A percentile compares a stretch with the other conserved stretches of the same genome.
These are phyloP conservation scores for Fusarium lateritium DNA, from an alignment of 2,329 filamentous ascomycete genomes.

Conservation along the genomic window DNA sequence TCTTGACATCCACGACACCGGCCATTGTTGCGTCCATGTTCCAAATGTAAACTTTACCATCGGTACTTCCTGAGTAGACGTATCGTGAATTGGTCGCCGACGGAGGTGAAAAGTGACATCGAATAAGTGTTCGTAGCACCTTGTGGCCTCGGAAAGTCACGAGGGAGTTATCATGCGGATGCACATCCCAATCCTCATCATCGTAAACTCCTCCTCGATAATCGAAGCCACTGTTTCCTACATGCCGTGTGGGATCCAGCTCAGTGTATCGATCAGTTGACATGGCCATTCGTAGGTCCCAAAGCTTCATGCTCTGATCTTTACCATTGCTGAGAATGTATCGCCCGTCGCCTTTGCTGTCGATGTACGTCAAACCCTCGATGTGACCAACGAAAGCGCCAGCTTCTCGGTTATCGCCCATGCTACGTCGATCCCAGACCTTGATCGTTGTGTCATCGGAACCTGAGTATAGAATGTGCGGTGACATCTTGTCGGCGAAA, in stretches of 20 bases:
- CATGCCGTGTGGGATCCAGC: constrained; percentile 69
- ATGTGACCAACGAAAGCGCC: constrained; percentile 77
- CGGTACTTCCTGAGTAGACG: constrained; percentile 91
- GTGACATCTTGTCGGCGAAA: constrained; percentile 89
- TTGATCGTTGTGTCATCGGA: constrained; percentile 95
- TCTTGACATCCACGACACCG: constrained; percentile 81
- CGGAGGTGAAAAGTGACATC: constrained; percentile 94
- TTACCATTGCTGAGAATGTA: constrained; percentile 96
- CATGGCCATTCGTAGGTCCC: constrained; percentile 94
- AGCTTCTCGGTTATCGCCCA: constrained; percentile 83
- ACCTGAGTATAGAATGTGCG: constrained; percentile 95
- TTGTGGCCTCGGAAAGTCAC: constrained; percentile 94
- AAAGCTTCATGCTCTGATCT: constrained; percentile 97
- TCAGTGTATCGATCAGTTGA: constrained; percentile 74
- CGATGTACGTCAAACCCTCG: constrained; percentile 77
- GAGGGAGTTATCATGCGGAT: constrained; percentile 88
- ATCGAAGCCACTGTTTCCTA: constrained; percentile 74
- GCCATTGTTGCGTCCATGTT: constrained; percentile 92
- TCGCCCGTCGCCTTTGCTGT: constrained; percentile 78
- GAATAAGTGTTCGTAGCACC: constrained; percentile 90
- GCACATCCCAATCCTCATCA: constrained; percentile 70
- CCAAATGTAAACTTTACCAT: constrained; percentile 92
- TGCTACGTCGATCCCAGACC: constrained; percentile 95
- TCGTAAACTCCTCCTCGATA: constrained; percentile 80
- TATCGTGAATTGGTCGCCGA: constrained; percentile 90